Base-by-base conservation (phyloP, 164 flowering plant species). In the Platanus orientalis region DNA sequence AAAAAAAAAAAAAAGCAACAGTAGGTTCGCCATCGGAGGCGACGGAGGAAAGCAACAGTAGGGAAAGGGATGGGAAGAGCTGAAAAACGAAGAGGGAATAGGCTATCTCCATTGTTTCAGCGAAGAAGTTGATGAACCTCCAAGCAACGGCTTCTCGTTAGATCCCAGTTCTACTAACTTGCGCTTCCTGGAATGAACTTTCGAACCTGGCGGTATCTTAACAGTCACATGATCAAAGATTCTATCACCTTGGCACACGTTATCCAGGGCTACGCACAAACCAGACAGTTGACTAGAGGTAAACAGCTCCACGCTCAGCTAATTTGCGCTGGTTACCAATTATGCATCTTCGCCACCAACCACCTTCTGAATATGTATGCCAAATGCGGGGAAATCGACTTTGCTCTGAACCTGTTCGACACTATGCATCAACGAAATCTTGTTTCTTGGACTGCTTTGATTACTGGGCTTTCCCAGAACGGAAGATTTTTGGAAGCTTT, bases 401-500 rank as follows among this genome's bases (percentile, higher is more conserved):
- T 75, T 49, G 84, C 87, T 0, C 25, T 39, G 16, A 68, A 71
- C 4, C 57, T 84, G 79, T 86, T 86, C 75, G 87, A 79, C 63
- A 55, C 60, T 73, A 82, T 86, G 92, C 78, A 86, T 71, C 77
- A 73, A 20, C 54, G 78, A 72, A 86, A 80, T 62, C 14, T 82
- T 13, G 80, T 83, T 57, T 77, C 87, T 30, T 85, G 90, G 87
- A 85, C 90, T 2, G 65, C 81, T 3, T 62, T 85, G 76, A 80
- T 83, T 12, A 64, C 83, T 65, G 87, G 80, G 7, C 71, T 77
- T 56, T 71, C 79, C 28, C 88, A 81, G n/a, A 77, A 73, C 54
- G 66, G 49, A 16, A 56, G 34, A 53, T 69, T 53, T 30, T 10
- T 7, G 0, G 71, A 82, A 40, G 73, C 81, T 26, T n/a, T 78